Evolutionary conservation across 805 yeast species (phyloP).

Genomic region (Pichia nanzhaoensis): DNA sequence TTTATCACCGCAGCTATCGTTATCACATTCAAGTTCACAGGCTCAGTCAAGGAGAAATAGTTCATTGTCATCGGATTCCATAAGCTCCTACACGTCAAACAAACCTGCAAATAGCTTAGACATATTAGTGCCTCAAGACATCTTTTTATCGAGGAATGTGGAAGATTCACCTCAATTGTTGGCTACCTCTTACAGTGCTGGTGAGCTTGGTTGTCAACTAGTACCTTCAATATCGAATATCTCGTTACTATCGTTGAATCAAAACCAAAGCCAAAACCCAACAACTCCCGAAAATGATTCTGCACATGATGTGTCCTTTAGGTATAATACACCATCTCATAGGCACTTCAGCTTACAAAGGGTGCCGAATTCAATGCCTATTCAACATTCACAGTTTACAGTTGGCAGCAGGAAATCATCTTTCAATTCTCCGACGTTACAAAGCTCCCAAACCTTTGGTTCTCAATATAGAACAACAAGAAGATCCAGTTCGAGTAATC

Average conservation of each 20-base stretch:
- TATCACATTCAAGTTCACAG: neutral
- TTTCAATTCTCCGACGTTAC: conserved; percentile 12
- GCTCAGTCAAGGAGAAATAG: neutral
- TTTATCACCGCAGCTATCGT: conserved; percentile 3
- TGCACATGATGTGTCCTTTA: neutral
- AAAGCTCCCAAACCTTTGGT: conserved; percentile 1
- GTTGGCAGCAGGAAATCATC: conserved; percentile 14
- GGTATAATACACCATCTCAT: conserved; percentile 1
- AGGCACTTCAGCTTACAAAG: conserved; percentile 5
- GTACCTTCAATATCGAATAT: conserved; percentile 33
- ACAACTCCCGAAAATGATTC: neutral
- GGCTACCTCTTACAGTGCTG: conserved; percentile 30
- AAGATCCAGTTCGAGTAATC: conserved; percentile 7
- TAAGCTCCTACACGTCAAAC: conserved; percentile 1
- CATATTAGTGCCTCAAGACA: neutral
- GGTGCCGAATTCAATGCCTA: conserved; percentile 1
- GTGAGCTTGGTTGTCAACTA: conserved; percentile 27
- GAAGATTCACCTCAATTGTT: conserved; percentile 27
- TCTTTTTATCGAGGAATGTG: neutral
- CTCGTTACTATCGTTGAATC: conserved; percentile 31
- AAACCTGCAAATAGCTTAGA: conserved; percentile 1
- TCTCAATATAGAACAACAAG: conserved; percentile 5
- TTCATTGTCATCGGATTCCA: conserved; percentile 4
- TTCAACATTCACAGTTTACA: conserved; percentile 5
- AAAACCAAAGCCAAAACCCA: conserved; percentile 11